Conservation (phyloP, 495 filamentous ascomycete species). For the Massariosphaeria phaeospora region DNA sequence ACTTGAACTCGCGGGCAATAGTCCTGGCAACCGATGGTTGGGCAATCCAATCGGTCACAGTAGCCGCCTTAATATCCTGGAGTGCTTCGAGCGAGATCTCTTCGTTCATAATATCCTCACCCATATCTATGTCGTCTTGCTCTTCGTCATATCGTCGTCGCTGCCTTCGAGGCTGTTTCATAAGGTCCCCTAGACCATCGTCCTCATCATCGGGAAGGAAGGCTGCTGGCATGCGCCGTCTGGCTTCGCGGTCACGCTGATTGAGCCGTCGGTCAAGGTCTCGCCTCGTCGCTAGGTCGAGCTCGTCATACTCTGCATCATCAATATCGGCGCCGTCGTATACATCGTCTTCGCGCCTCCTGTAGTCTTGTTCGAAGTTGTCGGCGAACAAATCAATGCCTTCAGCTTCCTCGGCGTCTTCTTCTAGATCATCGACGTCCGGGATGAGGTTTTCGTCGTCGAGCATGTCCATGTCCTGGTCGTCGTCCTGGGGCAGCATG, state of each 20-base stretch:
- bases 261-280: slow-evolving; percentile 79
- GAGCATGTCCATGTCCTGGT: slow-evolving; percentile 71
- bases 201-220: slow-evolving; percentile 89
- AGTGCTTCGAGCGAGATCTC: slow-evolving; percentile 89
- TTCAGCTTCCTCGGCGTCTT: slow-evolving; percentile 91
- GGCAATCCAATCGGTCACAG: slow-evolving; percentile 85
- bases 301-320: slow-evolving; percentile 73
- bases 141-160: slow-evolving; percentile 91
- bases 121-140: slow-evolving; percentile 81
- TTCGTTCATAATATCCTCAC: slow-evolving; percentile 85
- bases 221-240: slow-evolving; percentile 69
- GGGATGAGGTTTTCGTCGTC: slow-evolving; percentile 67
- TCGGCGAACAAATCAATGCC: slow-evolving; percentile 91
- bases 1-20: slow-evolving; percentile 93
- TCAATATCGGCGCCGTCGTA: slow-evolving; percentile 74
- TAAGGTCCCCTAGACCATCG: slow-evolving; percentile 70
- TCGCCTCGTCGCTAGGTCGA: slow-evolving; percentile 64
- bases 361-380: slow-evolving; percentile 82
- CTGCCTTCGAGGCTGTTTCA: slow-evolving; percentile 70
- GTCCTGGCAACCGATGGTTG: slow-evolving; percentile 86
- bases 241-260: slow-evolving; percentile 73
- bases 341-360: slow-evolving; percentile 52
- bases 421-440: slow-evolving; percentile 90
- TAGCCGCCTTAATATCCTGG: slow-evolving; percentile 88
- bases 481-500: slow-evolving; percentile 54